Evolutionary conservation across 306 rosid genomes (phyloP), one percentile per base, ranked within the genome.

Genomic region (Vigna unguiculata): DNA sequence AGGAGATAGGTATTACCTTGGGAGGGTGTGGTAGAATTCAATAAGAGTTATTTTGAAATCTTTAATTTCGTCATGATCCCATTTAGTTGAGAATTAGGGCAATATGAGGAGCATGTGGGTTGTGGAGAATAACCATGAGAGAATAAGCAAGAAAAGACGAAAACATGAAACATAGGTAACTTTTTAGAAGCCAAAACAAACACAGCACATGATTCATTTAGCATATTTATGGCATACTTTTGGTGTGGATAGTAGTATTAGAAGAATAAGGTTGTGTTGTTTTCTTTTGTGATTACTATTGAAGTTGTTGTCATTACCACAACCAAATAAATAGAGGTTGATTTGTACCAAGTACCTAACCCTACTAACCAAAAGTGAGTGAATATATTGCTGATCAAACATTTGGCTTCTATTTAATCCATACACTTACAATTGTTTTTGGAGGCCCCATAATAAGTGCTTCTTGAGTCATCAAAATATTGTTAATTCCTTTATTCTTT

Each of bases 381-480:
- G 48, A 43, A 43, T 3, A 43, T 3, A 73, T 66, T 63, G 73
- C 71, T 84, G 49, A 85, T 76, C 41, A 72, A 67, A 66, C 57
- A 71, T 80, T 76, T 70, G 82, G 72, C 67, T 63, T 78, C 83
- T 78, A 62, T 61, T 72, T 81, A 61, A 69, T 85, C 69, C 65
- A 74, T n/a, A 76, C 40, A 46, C 20, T 47, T 64, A 77, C 36
- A 34, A 68, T 55, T 54, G 45, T 77, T 49, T 40, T 12, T 85
- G 54, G 67, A 74, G 61, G 84, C 76, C 75, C 78, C 81, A 71
- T 9, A 22, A 47, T 10, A 81, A 89, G 91, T 90, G 95, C 78
- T 13, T 62, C 17, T 83, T 79, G 91, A 89, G 87, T 91, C 95
- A 88, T 76, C 76, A 86, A 80, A 53, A 53, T 53, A 80, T 82